Conservation (phyloP, 176 grass and related monocot species). For the Aegilops longissima region DNA sequence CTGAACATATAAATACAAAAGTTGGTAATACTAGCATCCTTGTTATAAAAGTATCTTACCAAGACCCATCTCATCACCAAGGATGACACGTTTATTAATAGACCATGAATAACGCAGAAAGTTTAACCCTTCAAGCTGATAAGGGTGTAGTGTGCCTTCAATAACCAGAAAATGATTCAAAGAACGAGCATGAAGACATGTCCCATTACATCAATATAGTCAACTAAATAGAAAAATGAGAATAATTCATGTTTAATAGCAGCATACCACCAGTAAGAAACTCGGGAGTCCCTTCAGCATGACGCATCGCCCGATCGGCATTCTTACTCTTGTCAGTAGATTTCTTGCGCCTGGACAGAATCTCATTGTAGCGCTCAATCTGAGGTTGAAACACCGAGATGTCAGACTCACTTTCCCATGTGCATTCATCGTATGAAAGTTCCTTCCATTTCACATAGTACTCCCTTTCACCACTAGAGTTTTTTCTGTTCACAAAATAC, state of each 20-base stretch:
- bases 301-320: conserved; percentile 28
- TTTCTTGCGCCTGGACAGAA: conserved; percentile 67
- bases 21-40: not conserved
- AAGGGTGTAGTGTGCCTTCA: conserved; percentile 84
- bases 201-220: conserved; percentile 2
- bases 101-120: conserved; percentile 93
- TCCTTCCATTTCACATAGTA: conserved; percentile 99
- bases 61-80: conserved; percentile 99
- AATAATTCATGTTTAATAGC: conserved; percentile 30
- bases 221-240: conserved; percentile 28
- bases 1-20: conserved; percentile 21
- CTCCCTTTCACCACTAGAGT: conserved; percentile 47
- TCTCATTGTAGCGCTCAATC: conserved; percentile 73
- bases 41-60: conserved; percentile 56
- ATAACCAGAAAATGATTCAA: conserved; percentile 33
- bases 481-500: conserved; percentile 52
- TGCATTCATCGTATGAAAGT: conserved; percentile 93
- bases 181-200: conserved; percentile 6
- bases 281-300: conserved; percentile 59
- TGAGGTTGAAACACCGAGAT: conserved; percentile 82
- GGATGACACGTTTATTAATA: conserved; percentile 84
- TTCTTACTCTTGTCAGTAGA: conserved; percentile 51
- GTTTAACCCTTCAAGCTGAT: conserved; percentile 95
- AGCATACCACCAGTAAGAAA: conserved; percentile 79
- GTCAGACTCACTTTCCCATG: conserved; percentile 84